Percentiles rank a stretch among this genome's conserved stretches.
Evolutionary conservation across 768 basidiomycete genomes (phyloP).

Genomic region (Galerina marginata): DNA sequence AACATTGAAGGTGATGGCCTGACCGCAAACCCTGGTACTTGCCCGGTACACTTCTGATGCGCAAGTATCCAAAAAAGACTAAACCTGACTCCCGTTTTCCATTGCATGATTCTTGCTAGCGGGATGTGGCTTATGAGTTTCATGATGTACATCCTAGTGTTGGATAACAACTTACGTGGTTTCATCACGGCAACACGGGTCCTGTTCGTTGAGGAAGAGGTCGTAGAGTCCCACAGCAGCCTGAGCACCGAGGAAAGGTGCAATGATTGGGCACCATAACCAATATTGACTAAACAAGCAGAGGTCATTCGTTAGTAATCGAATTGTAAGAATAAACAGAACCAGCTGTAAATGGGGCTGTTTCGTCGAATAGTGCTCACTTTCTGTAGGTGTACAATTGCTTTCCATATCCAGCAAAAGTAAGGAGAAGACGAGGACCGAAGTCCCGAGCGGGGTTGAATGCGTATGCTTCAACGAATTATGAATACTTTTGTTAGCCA

Average conservation of each 20-base stretch:
- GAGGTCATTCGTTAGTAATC: not conserved
- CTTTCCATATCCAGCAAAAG: constrained; percentile 73
- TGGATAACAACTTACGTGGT: constrained; percentile 5
- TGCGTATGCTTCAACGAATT: constrained; percentile 47
- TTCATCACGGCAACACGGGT: constrained; percentile 33
- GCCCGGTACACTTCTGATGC: too few species aligned
- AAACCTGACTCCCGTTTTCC: too few species aligned
- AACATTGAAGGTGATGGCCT: too few species aligned
- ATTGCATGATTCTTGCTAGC: too few species aligned
- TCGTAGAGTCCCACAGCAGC: constrained; percentile 65
- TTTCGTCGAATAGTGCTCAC: constrained; percentile 31
- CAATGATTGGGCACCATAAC: constrained; percentile 73
- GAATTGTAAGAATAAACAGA: not conserved
- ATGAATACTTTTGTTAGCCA: not conserved
- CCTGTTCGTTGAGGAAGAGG: constrained; percentile 59
- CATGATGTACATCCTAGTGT: too few species aligned
- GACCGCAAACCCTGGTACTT: too few species aligned
- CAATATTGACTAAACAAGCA: constrained; percentile 62
- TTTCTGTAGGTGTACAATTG: constrained; percentile 46
- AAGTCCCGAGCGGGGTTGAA: constrained; percentile 73
- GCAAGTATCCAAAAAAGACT: too few species aligned
- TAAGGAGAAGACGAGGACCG: constrained; percentile 71
- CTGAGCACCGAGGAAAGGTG: constrained; percentile 64
- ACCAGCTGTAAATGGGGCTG: too few species aligned
- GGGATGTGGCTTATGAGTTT: too few species aligned